Evolutionary conservation across 768 basidiomycete genomes (phyloP), one percentile per base, ranked within the genome.

Genomic region (Boletus pseudopeckii): DNA sequence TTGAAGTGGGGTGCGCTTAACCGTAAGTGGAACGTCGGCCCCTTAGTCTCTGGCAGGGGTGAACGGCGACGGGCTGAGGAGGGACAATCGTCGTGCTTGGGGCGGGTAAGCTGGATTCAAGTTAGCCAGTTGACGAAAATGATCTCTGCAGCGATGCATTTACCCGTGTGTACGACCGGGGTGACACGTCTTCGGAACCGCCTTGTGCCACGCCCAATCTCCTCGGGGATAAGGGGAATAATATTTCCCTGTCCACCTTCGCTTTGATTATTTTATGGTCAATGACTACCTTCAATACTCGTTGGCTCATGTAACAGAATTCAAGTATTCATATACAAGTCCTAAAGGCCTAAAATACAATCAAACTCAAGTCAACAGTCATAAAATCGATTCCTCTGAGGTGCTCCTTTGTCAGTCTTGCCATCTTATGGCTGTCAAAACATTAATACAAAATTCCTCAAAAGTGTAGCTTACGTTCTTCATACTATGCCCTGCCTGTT

Each of bases 1-100:
- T 58, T 92, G 90, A 18, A 93, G 74, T 3, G 87, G 87, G 0
- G 91, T 91, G 60, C 84, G 84, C 58, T 84, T 84, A 48, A 69
- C 59, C 26, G 74, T 62, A 6, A 55, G 51, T 13, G 43, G n/a
- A 24, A 42, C 9, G 8, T 67, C 70, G 4, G 6, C 28, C 1
- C 39, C 46, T 2, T 7, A 22, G 1, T 55, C 66, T 39, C 54
- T 53, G 13, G 75, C 73, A 37, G 50, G 24, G 11, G 24, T 7
- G 26, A 67, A 67, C 28, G 77, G 77, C 48, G 75, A 68, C 57
- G 8, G 77, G 74, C 39, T 78, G 72, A 34, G 82, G 75, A 2
- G 75, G 78, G 59, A 80, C 58, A 4, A n/a, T n/a, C n/a, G 70
- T 59, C 9, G 78, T 65, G 15, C 80, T 79, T 7, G 83, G 68